Evolutionary conservation across 2,329 filamentous ascomycete species (phyloP), one percentile per base, ranked within the genome.

Genomic region (Exophiala phaeomuriformis): DNA sequence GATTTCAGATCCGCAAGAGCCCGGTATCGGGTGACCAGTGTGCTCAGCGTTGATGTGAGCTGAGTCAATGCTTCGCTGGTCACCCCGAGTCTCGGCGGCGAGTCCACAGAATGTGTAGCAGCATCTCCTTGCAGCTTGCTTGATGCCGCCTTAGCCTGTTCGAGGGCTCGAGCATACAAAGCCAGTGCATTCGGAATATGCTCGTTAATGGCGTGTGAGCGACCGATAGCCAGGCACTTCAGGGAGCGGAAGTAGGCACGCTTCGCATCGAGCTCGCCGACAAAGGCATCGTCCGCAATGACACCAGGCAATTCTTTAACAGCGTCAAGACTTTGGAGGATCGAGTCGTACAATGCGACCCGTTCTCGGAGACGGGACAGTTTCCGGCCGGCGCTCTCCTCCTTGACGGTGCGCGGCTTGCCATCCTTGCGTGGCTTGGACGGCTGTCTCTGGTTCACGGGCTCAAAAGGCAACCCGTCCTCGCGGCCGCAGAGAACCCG

Each of bases 301-400:
- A 96, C 87, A 69, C 93, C 93, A 2, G 90, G 86, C 9, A 98
- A 77, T 56, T 95, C 89, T 64, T 86, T 88, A 68, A 96, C 83
- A 3, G 90, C 88, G 61, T 96, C 87, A 55, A 98, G 76, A 69
- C 89, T 96, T 70, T 96, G 88, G 28, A 96, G 72, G 5, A 86
- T 94, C 28, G 89, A 88, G 67, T 96, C 90, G 67, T 96, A 97
- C 1, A 98, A 76, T 2, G 91, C 90, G 9, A 88, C 83, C 64
- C 88, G 85, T 68, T 97, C 91, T 65, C 89, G 86, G 48, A 97
- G 75, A 64, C 86, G 84, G 8, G 85, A 84, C 48, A 95, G 75
- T 67, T 88, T 89, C 58, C 84, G 84, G 19, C 87, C 85, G 10
- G 81, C 81, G 0, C 86, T 80, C 61, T 90, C 83, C 47, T 84